Evolutionary conservation across 345 rosid species (phyloP), one percentile per base, ranked within the genome.

Genomic region (Populus deltoides): DNA sequence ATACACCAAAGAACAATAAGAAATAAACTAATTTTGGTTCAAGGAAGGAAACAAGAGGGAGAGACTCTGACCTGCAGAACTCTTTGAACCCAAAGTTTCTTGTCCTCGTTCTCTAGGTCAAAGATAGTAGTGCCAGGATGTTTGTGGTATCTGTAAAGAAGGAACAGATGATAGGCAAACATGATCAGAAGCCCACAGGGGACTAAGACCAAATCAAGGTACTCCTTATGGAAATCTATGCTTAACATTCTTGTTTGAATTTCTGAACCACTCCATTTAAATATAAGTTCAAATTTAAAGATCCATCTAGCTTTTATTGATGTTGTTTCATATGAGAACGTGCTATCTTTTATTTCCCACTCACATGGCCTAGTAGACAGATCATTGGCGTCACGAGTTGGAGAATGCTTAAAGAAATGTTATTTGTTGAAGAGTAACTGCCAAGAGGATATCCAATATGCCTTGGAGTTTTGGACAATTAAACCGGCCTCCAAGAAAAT

Each of bases 31-130:
- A 27, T 22, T 43, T 62, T 41, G 41, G 27, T 53, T 4, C 1
- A 35, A 9, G 51, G 38, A 51, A 25, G 27, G 69, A 3, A 45
- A 55, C 10, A 12, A 63, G 49, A 22, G 65, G 31, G 45, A 31
- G 5, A 47, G 53, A 47, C 53, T 47, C 61, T 81, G 55, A 74
- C 86, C 87, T 86, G 85, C 86, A 86, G 71, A 75, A 85, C 70
- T 25, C 66, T 87, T 66, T 71, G 77, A 55, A 85, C 86, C 91
- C 91, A 85, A 45, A 77, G 82, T 29, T 67, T 78, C 76, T 33
- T 81, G 81, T 39, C 67, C 76, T 82, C 73, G 79, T 82, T 82
- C 79, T 88, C 88, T 47, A 66, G 80, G 81, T 91, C 88, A 73
- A 87, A 78, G 62, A 79, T 70, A 1, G 85, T 83, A 20, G 83